Conservation (phyloP, 164 flowering plant species). For the Sextonia rubra region DNA sequence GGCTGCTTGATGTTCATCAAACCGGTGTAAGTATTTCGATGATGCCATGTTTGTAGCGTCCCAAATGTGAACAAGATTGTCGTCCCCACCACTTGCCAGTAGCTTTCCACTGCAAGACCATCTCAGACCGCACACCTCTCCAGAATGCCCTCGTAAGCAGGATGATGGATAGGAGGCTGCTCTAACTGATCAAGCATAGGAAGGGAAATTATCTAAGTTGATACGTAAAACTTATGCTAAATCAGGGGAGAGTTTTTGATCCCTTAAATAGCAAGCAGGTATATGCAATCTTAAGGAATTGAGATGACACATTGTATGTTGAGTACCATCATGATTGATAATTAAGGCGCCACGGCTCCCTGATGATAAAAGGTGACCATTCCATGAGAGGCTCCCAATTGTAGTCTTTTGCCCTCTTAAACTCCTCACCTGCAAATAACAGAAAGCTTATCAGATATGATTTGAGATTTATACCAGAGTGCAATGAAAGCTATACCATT, state of each 20-base stretch:
- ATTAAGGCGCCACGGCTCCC: constrained; percentile 42
- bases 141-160: constrained; percentile 18
- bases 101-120: constrained; percentile 34
- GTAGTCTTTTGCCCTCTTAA: constrained; percentile 36
- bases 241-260: background rate
- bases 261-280: background rate
- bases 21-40: constrained; percentile 22
- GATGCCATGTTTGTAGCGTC: constrained; percentile 39
- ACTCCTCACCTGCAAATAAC: constrained; percentile 27
- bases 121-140: constrained; percentile 42
- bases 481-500: too few relatives aligned
- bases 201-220: background rate
- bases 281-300: background rate
- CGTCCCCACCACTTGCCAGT: constrained; percentile 49
- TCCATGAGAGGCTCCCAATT: constrained; percentile 43
- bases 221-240: too few relatives aligned
- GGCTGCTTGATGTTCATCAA: constrained; percentile 38
- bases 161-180: constrained; percentile 21
- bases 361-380: constrained; percentile 34
- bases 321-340: constrained; percentile 46
- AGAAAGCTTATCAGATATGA: background rate
- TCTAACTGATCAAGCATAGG: constrained; percentile 28
- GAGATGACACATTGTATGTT: background rate
- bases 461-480: too few relatives aligned
- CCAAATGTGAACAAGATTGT: constrained; percentile 40